phyloP scores from a whole-genome alignment of 176 grass and related monocot species.

The Luzula sylvatica region DNA sequence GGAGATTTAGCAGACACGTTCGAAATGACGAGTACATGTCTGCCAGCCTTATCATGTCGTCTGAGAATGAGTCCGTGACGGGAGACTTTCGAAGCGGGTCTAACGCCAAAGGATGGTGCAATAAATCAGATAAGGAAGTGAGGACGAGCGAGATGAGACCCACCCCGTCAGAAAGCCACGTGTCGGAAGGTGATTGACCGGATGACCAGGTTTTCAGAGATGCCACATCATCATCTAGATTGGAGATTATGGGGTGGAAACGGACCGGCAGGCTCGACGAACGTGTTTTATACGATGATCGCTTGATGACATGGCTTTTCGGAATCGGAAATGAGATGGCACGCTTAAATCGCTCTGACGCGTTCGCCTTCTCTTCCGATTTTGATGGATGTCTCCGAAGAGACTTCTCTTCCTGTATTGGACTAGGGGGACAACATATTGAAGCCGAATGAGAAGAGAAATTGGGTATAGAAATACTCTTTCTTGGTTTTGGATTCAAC shows the following conservation, averaged over 20 bases:
- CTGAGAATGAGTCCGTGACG: slow-evolving; percentile 29
- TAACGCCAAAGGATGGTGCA: slow-evolving; percentile 40
- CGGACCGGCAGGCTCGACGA: slow-evolving; percentile 60
- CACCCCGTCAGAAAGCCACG: slow-evolving; percentile 29
- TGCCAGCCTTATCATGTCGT: slow-evolving; percentile 42
- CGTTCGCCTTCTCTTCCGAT: not conserved
- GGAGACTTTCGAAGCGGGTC: slow-evolving; percentile 30
- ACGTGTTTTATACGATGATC: slow-evolving; percentile 41
- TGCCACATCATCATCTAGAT: slow-evolving; percentile 64
- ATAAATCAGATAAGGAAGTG: slow-evolving; percentile 32
- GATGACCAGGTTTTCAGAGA: slow-evolving; percentile 31
- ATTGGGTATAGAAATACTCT: too few species aligned
- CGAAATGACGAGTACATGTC: slow-evolving; percentile 50
- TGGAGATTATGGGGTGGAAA: slow-evolving; percentile 61
- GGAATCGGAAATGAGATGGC: slow-evolving; percentile 43
- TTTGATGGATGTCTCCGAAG: too few species aligned
- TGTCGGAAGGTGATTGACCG: slow-evolving; percentile 9
- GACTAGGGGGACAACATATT: too few species aligned
- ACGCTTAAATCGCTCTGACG: slow-evolving; percentile 38
- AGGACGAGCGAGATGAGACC: slow-evolving; percentile 26
- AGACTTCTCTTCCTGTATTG: too few species aligned
- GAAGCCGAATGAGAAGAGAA: too few species aligned
- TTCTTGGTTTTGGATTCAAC: too few species aligned
- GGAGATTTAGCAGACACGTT: slow-evolving; percentile 19
- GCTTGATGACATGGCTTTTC: not conserved